Percentiles rank a stretch among this genome's conserved stretches.
Conservation (phyloP, 2,329 filamentous ascomycete genomes). For the Exophiala dermatitidis region DNA sequence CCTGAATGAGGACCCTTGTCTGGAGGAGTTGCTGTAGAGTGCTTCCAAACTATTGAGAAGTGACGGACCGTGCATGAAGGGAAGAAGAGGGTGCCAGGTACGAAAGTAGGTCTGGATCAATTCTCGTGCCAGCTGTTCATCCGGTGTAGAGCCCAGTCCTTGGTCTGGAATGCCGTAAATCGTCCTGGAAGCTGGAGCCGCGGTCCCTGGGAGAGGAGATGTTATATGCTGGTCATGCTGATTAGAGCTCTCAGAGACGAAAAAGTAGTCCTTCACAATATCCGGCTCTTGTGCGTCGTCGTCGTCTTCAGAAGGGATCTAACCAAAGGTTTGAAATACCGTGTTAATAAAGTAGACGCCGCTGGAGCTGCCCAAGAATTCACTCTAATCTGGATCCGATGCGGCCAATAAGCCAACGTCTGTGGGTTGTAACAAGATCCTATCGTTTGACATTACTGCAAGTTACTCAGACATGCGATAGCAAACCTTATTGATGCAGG, state of each 20-base stretch:
- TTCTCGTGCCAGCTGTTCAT: conserved; percentile 31
- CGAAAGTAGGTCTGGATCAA: conserved; percentile 35
- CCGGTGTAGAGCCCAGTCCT: conserved; percentile 29
- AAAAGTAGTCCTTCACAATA: not conserved
- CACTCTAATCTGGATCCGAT: conserved; percentile 37
- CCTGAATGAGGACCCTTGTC: conserved; percentile 32
- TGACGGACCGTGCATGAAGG: conserved; percentile 50
- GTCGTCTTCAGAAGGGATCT: not conserved
- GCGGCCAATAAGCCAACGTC: conserved; percentile 36
- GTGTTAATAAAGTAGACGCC: conserved; percentile 49
- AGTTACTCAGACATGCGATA: no score
- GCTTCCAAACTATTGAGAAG: conserved; percentile 43
- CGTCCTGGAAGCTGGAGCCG: conserved; percentile 4
- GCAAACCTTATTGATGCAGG: no score
- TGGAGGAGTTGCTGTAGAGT: conserved; percentile 31
- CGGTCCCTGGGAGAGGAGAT: not conserved
- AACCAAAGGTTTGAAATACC: conserved; percentile 44
- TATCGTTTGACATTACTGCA: no score
- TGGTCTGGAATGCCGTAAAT: conserved; percentile 12
- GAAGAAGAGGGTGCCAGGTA: conserved; percentile 50
- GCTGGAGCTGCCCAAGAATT: conserved; percentile 47
- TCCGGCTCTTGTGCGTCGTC: conserved; percentile 5
- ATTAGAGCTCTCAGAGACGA: not conserved
- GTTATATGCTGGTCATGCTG: conserved; percentile 2
- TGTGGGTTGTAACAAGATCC: not conserved